A percentile compares a stretch with the other conserved stretches of the same genome.
These are phyloP conservation scores for Fusarium sp. DNA, from an alignment of 2,329 filamentous ascomycete species.

Conservation along the genomic window DNA sequence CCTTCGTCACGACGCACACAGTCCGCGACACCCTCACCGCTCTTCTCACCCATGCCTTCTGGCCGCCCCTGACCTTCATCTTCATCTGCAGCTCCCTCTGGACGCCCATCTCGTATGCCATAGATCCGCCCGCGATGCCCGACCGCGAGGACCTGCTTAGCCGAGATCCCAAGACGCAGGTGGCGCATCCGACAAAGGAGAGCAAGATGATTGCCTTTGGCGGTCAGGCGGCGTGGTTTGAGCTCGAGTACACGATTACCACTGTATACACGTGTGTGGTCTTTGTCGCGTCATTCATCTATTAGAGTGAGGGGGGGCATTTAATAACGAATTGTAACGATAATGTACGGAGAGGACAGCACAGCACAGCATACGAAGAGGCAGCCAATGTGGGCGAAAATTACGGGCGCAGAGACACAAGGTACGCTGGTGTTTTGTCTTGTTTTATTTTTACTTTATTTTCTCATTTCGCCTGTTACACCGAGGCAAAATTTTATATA, in stretches of 20 bases:
- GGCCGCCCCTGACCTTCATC: slow-evolving; percentile 69
- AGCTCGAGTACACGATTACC: slow-evolving; percentile 63
- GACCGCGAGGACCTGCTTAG: slow-evolving; percentile 67
- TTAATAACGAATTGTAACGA: slow-evolving; percentile 43
- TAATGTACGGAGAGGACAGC: slow-evolving; percentile 29
- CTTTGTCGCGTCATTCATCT: slow-evolving; percentile 58
- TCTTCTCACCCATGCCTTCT: slow-evolving; percentile 69
- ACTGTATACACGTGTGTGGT: slow-evolving; percentile 62
- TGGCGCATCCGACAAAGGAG: slow-evolving; percentile 61
- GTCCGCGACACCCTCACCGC: slow-evolving; percentile 58
- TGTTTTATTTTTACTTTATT: background rate
- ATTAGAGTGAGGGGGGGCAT: slow-evolving; percentile 11
- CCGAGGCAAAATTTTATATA: slow-evolving; percentile 14
- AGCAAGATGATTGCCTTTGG: slow-evolving; percentile 67
- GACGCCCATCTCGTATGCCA: slow-evolving; percentile 69
- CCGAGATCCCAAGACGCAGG: slow-evolving; percentile 64
- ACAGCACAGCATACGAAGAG: background rate
- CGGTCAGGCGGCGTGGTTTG: slow-evolving; percentile 65
- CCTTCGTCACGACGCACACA: slow-evolving; percentile 54
- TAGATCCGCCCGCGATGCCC: slow-evolving; percentile 68
- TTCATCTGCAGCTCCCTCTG: slow-evolving; percentile 66
- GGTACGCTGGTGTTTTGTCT: background rate
- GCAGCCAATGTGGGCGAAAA: slow-evolving; percentile 11
- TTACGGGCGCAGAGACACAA: slow-evolving; percentile 11
- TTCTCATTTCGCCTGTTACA: background rate